Conservation (phyloP, 2,329 filamentous ascomycete genomes). For the Phialophora expanda region DNA sequence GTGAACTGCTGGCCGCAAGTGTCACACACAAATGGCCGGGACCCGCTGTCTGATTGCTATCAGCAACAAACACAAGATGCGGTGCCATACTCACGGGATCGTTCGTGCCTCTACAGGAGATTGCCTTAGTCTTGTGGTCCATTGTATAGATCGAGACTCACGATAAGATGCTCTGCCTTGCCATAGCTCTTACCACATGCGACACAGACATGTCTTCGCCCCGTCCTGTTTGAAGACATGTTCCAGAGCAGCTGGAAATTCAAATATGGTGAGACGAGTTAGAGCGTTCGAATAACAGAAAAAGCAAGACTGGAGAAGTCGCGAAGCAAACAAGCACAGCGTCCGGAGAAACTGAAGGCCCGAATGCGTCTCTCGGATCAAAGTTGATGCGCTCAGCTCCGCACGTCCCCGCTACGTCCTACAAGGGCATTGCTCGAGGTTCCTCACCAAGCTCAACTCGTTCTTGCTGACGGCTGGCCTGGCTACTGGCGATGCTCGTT, state of each 20-base stretch:
- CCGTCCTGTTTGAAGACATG: background rate
- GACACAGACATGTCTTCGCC: constrained; percentile 19
- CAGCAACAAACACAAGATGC: background rate
- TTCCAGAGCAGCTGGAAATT: background rate
- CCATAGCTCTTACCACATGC: constrained; percentile 19
- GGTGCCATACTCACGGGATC: constrained; percentile 17
- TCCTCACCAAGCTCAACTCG: background rate
- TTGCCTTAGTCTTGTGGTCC: background rate
- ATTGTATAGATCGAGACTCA: constrained; percentile 2
- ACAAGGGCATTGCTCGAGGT: no score
- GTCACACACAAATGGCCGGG: constrained; percentile 22
- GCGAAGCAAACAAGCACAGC: background rate
- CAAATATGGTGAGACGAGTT: background rate
- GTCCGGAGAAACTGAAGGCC: background rate
- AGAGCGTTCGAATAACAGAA: background rate
- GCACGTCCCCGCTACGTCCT: no score
- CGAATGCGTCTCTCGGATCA: background rate
- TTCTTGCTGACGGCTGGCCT: background rate
- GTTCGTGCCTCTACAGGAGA: constrained; percentile 22
- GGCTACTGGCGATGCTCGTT: background rate
- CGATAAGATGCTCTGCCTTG: constrained; percentile 26
- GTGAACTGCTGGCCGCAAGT: constrained; percentile 16
- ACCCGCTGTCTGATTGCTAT: constrained; percentile 19
- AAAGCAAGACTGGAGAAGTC: background rate
- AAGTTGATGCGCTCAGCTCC: background rate